Base-by-base conservation (phyloP, 1,284 basidiomycete species). In the Apiotrichum laibachii region DNA sequence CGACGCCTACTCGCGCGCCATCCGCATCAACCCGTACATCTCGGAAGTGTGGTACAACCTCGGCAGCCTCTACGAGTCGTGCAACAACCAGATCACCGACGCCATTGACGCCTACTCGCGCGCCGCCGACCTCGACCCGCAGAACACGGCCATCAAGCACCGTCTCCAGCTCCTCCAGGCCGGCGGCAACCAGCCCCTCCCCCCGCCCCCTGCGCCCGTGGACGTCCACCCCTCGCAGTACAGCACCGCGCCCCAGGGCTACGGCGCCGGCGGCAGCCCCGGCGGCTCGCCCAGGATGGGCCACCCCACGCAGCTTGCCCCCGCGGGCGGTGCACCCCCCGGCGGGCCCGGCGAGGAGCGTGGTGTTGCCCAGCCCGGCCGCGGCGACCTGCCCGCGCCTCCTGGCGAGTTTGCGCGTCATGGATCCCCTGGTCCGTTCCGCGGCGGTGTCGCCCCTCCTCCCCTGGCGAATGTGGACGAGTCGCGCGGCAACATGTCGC, bases 11-110 rank as follows among this genome's bases (percentile, higher is more conserved):
- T 98, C 94, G 34, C 89, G 94, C 16, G 95, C 95, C 9, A 99
- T 99, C 70, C 87, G 94, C 60, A 93, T 99, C 79, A 98, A 99
- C 73, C 95, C 95, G 0, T 99, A 96, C 82, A 98, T 99, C 67
- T 93, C 92, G 52, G 95, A 99, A 77, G 95, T 99, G 5, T 99
- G 96, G 95, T 98, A 94, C 79, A 94, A 99, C 80, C 85, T 99
- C 31, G 96, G 95, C 50, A 91, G 88, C 64, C 82, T 99, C 1
- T 99, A 99, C 76, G 95, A 99, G 79, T 90, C 89, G 64, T 99
- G 95, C 83, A 99, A 99, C 81, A 98, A 99, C 77, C 96, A 99
- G 79, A 93, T 98, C 73, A 88, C 89, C 48, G 96, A 99, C 73
- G 95, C 96, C 35, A 97, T 99, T 72, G 95, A 99, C 69, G 95